Percentiles rank a stretch among this genome's conserved stretches.
phyloP scores from a whole-genome alignment of 805 yeast genomes.

The Lachancea meyersii region DNA sequence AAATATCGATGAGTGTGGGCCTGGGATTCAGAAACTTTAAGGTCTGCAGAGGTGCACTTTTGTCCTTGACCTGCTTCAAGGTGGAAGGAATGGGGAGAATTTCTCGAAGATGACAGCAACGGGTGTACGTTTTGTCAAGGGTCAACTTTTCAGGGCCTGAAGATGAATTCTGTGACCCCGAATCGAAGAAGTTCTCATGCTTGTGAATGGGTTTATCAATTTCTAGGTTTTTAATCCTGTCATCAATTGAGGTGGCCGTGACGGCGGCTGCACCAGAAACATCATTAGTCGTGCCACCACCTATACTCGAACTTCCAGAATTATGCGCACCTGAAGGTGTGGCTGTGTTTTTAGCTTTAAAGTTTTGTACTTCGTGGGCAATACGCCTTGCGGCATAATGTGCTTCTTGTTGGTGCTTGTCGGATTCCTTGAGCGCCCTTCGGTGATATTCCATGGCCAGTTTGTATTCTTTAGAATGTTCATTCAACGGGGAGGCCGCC shows the following conservation, averaged over 20 bases:
- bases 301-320: neutral
- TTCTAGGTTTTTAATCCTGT: constrained; percentile 35
- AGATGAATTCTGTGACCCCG: constrained; percentile 14
- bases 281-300: neutral
- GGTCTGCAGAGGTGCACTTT: constrained; percentile 65
- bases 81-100: constrained; percentile 90
- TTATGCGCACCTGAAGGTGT: neutral
- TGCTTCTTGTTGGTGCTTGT: constrained; percentile 70
- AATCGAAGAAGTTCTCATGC: constrained; percentile 50
- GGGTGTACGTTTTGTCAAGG: constrained; percentile 68
- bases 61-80: constrained; percentile 70
- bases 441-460: constrained; percentile 56
- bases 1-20: constrained; percentile 82
- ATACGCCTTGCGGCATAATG: constrained; percentile 63
- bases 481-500: constrained; percentile 31
- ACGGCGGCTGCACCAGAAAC: neutral
- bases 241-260: constrained; percentile 13
- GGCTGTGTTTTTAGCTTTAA: constrained; percentile 25
- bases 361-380: constrained; percentile 56
- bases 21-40: constrained; percentile 76
- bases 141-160: constrained; percentile 28
- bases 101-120: constrained; percentile 90
- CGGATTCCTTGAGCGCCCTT: constrained; percentile 51
- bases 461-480: constrained; percentile 40
- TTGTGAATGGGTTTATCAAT: constrained; percentile 69